These are phyloP conservation scores for Cyphellophora attinorum DNA, from an alignment of 2,329 filamentous ascomycete species.

Conservation along the genomic window DNA sequence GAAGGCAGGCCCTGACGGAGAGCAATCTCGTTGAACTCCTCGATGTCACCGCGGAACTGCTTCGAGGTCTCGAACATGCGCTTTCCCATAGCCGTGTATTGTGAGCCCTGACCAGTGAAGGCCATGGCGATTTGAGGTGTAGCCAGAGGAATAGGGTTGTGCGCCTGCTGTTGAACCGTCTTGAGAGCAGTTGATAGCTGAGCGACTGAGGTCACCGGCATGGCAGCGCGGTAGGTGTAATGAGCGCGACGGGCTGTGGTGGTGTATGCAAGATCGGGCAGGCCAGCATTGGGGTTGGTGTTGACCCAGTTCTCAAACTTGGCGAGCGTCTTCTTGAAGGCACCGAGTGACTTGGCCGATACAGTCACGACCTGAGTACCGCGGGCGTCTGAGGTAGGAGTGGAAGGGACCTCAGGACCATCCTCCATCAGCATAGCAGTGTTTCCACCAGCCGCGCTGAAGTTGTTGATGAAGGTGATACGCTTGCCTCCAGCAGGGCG, in stretches of 20 bases:
- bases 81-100: constrained; percentile 27
- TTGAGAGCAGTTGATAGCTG: constrained; percentile 23
- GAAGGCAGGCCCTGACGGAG: constrained; percentile 27
- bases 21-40: constrained; percentile 23
- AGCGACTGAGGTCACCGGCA: constrained; percentile 21
- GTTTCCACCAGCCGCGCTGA: constrained; percentile 63
- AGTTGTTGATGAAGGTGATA: constrained; percentile 52
- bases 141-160: constrained; percentile 21
- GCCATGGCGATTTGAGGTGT: constrained; percentile 24
- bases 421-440: constrained; percentile 59
- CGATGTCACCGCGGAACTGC: constrained; percentile 23
- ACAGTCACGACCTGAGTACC: constrained; percentile 50
- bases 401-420: constrained; percentile 30
- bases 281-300: constrained; percentile 39
- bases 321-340: constrained; percentile 47
- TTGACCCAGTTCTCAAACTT: constrained; percentile 47
- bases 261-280: constrained; percentile 55
- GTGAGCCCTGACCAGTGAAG: constrained; percentile 31
- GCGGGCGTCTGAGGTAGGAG: constrained; percentile 40
- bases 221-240: constrained; percentile 27
- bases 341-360: constrained; percentile 43
- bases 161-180: constrained; percentile 16
- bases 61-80: constrained; percentile 24
- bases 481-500: constrained; percentile 24
- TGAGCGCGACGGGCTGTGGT: constrained; percentile 50